Evolutionary conservation across 2,329 filamentous ascomycete species (phyloP), one percentile per base, ranked within the genome.

Genomic region (Neofusicoccum umdonicola): DNA sequence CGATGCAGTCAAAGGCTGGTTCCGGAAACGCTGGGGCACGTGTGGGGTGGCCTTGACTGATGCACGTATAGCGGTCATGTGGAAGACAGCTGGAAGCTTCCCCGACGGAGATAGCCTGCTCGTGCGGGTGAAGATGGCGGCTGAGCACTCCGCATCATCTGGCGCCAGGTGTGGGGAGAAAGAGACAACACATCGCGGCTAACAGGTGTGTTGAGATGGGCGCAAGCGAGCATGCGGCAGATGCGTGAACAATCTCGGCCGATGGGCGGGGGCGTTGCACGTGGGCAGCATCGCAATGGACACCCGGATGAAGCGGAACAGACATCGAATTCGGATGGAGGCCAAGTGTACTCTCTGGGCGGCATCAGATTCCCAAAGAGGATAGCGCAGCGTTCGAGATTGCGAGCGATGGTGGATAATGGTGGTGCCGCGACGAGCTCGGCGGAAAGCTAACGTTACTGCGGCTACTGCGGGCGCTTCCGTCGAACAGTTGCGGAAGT

Each of bases 391-490:
- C 12, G 51, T 56, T 56, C 35, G 51, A 41, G 51, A 41, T n/a
- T 19, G 35, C 17, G 9, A 17, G 15, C 15, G 51, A 41, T 42
- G 51, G 42, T 11, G 50, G 42, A 35, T 22, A 22, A 22, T 58
- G 22, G 22, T 13, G 50, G 35, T 19, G 6, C 39, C 54, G 22
- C 22, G 22, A 22, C 22, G 22, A 22, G 22, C 22, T 22, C 22
- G 22, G 22, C 22, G 22, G 22, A 22, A 22, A 22, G 22, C 22
- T 22, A 22, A 3, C 22, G 22, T 22, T 22, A 22, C 22, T 22
- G 22, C 22, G 54, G 54, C 54, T 58, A 35, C n/a, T 42, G 54
- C 54, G 54, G 52, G 42, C 52, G 42, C 19, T 42, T 22, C 52
- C 39, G 54, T 15, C 19, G 54, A 9, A 39, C 22, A 42, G 22